Base-by-base conservation (phyloP, 305 asterid genomes). In the Fraxinus floribunda region DNA sequence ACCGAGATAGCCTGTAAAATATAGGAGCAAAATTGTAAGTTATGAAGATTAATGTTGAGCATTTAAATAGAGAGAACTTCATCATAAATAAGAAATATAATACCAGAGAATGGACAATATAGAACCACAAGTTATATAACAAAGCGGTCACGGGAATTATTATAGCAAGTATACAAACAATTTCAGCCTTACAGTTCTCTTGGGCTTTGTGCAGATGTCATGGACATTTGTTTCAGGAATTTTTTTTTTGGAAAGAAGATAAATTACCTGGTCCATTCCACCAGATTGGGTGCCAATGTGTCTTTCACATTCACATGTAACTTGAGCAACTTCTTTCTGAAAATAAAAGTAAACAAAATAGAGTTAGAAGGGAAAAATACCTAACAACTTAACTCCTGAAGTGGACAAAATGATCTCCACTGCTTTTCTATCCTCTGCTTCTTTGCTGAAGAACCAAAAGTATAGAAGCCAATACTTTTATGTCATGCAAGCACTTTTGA, bases 201-300 rank as follows among this genome's bases (percentile, higher is more conserved):
- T 11, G 18, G 39, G 24, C 64, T 55, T 55, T n/a, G 64, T 55
- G 64, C 64, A n/a, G 64, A 55, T 55, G 64, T 55, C 64, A n/a
- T 55, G 24, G 64, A n/a, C 64, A 55, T 55, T 55, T 55, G 22
- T 16, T 55, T n/a, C 64, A 55, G 64, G 64, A 55, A 5, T 46
- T 46, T 55, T 16, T 52, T 5, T 52, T 52, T 52, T n/a, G 22
- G 64, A 55, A 55, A 55, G 64, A 55, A 55, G 64, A 55, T 55
- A 5, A 55, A 66, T 81, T 86, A 94, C 99, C 97, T 94, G 99
- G 86, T 94, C 98, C 99, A 95, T 95, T 83, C 99, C 99, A 83
- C 98, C 99, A 83, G 99, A 95, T 80, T 93, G 98, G 41, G 99
- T 95, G 72, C 98, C 99, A 71, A 95, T 94, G 81, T 93, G 98